These are phyloP conservation scores for Saccharomyces hybrid DNA, from an alignment of 1,139 yeast species.

Conservation along the genomic window DNA sequence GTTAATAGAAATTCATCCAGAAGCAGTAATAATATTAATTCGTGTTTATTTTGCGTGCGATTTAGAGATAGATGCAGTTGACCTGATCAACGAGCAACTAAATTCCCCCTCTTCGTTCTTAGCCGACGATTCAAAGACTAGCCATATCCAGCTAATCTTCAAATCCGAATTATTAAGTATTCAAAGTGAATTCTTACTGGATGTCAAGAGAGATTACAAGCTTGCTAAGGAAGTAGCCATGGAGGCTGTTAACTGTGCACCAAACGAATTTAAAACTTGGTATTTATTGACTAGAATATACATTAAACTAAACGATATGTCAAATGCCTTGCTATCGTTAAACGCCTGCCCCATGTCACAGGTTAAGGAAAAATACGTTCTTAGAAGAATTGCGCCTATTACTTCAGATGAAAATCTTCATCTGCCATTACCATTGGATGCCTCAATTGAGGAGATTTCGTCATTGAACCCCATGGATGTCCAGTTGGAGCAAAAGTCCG, in stretches of 20 bases:
- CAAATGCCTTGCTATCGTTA: slow-evolving; percentile 74
- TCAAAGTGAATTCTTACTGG: slow-evolving; percentile 68
- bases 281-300: slow-evolving; percentile 67
- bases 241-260: slow-evolving; percentile 79
- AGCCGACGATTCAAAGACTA: slow-evolving; percentile 37
- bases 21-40: slow-evolving; percentile 49
- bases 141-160: slow-evolving; percentile 14
- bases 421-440: slow-evolving; percentile 83
- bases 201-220: slow-evolving; percentile 55
- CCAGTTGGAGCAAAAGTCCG: slow-evolving; percentile 45
- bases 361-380: slow-evolving; percentile 65
- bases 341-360: slow-evolving; percentile 95
- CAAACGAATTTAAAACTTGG: slow-evolving; percentile 94
- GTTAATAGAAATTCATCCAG: slow-evolving; percentile 28
- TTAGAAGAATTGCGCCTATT: slow-evolving; percentile 35
- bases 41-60: slow-evolving; percentile 56
- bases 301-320: slow-evolving; percentile 68
- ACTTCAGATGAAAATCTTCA: slow-evolving; percentile 38
- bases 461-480: slow-evolving; percentile 45
- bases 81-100: slow-evolving; percentile 55
- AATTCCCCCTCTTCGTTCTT: slow-evolving; percentile 28
- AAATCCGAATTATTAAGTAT: slow-evolving; percentile 32
- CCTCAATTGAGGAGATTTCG: slow-evolving; percentile 50
- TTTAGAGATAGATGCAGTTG: slow-evolving; percentile 73
- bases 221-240: slow-evolving; percentile 72